Conservation (phyloP, 352 stramenopile species). For the Globisporangium parvum region DNA sequence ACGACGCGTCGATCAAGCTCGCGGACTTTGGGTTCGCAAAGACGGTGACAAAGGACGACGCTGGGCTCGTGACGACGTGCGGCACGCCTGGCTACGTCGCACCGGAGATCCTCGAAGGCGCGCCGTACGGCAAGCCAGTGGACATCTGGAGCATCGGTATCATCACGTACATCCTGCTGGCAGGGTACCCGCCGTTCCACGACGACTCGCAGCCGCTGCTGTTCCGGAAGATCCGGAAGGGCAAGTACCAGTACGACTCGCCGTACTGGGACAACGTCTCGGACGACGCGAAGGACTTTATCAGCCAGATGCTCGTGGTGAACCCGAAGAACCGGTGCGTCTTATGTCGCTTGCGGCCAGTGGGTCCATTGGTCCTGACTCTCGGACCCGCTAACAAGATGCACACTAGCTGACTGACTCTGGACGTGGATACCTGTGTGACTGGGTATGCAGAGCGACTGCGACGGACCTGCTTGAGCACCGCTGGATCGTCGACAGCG, state of each 20-base stretch:
- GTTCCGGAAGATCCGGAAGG: conserved; percentile 86
- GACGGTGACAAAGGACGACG: conserved; percentile 59
- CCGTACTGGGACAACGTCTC: conserved; percentile 89
- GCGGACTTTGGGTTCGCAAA: conserved; percentile 90
- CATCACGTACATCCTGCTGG: conserved; percentile 85
- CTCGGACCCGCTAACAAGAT: no score
- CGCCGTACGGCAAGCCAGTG: conserved; percentile 69
- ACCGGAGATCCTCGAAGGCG: conserved; percentile 69
- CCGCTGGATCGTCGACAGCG: conserved; percentile 61
- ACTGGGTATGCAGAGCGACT: conserved; percentile 24
- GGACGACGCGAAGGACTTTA: conserved; percentile 87
- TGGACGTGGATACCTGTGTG: no score
- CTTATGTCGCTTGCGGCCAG: neutral
- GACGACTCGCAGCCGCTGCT: conserved; percentile 93
- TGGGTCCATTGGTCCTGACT: no score
- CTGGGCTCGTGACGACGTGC: conserved; percentile 63
- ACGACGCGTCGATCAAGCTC: conserved; percentile 83
- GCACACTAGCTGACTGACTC: no score
- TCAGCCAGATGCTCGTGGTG: conserved; percentile 79
- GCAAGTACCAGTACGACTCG: conserved; percentile 84
- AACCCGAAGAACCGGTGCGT: conserved; percentile 65
- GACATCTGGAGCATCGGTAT: conserved; percentile 90
- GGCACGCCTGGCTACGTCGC: conserved; percentile 76
- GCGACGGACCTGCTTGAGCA: conserved; percentile 59
- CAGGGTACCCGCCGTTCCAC: conserved; percentile 84